Evolutionary conservation across 495 filamentous ascomycete species (phyloP).

Genomic region (Cryomyces minteri): DNA sequence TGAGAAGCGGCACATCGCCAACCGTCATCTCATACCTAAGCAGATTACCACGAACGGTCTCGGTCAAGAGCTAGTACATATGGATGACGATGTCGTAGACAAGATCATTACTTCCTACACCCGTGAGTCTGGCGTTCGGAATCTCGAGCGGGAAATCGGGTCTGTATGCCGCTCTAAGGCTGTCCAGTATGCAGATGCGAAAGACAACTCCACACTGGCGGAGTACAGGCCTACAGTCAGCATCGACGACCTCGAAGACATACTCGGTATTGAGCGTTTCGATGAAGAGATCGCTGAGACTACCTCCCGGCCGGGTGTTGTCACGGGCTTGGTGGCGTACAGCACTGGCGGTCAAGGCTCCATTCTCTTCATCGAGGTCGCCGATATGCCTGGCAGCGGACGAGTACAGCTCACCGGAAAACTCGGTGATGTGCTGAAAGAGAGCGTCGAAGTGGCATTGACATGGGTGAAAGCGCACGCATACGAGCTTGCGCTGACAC

Average conservation of each 20-base stretch:
- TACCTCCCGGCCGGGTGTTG: constrained; percentile 72
- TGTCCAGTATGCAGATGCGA: constrained; percentile 80
- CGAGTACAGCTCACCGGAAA: constrained; percentile 95
- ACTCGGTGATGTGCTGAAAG: constrained; percentile 93
- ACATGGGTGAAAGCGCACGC: constrained; percentile 96
- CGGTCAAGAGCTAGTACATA: constrained; percentile 44
- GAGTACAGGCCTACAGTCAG: constrained; percentile 59
- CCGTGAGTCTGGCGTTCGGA: constrained; percentile 92
- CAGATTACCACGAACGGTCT: constrained; percentile 76
- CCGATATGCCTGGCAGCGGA: constrained; percentile 88
- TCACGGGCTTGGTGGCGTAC: constrained; percentile 96
- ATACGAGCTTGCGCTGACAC: constrained; percentile 71
- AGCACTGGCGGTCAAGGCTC: constrained; percentile 81
- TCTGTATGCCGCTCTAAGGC: constrained; percentile 90
- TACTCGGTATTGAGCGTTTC: constrained; percentile 85
- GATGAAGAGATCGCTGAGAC: constrained; percentile 93
- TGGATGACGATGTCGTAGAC: constrained; percentile 71
- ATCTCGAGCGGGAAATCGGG: constrained; percentile 87
- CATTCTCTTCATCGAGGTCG: constrained; percentile 96
- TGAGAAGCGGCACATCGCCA: constrained; percentile 95
- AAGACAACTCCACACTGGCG: constrained; percentile 49
- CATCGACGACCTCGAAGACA: constrained; percentile 66
- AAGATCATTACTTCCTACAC: constrained; percentile 94
- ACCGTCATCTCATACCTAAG: constrained; percentile 84
- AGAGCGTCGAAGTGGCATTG: constrained; percentile 89